Evolutionary conservation across 306 rosid genomes (phyloP).

Genomic region (Luffa acutangula): DNA sequence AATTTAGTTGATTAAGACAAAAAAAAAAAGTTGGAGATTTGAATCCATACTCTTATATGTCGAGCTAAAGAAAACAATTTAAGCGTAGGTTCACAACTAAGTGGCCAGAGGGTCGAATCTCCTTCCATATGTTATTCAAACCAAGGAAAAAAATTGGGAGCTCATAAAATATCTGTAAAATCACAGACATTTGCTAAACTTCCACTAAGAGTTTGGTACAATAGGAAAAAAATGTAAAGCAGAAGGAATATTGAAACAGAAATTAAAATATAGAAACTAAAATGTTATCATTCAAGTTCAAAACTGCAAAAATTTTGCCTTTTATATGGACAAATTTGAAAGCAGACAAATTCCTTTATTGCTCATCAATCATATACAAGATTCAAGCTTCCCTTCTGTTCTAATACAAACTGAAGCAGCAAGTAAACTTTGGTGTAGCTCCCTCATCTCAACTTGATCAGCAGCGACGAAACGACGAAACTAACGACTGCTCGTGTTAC

Average conservation of each 20-base stretch:
- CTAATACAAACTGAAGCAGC: not conserved
- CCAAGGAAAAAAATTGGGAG: too few species aligned
- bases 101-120: too few species aligned
- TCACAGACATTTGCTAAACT: not conserved
- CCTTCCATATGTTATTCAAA: too few species aligned
- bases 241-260: not conserved
- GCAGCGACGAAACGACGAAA: not conserved
- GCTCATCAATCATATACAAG: not conserved
- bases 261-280: not conserved
- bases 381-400: not conserved
- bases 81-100: too few species aligned
- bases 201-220: too few species aligned
- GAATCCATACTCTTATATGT: too few species aligned
- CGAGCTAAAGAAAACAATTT: too few species aligned
- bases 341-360: not conserved
- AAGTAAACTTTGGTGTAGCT: not conserved
- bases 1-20: too few species aligned
- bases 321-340: not conserved
- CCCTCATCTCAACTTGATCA: not conserved
- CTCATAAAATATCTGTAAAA: not conserved
- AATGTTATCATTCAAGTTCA: not conserved
- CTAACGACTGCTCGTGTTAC: not conserved
- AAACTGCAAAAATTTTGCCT: not conserved
- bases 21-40: too few species aligned
- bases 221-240: too few species aligned